phyloP scores from a whole-genome alignment of 495 filamentous ascomycete species.

The Letharia lupina region DNA sequence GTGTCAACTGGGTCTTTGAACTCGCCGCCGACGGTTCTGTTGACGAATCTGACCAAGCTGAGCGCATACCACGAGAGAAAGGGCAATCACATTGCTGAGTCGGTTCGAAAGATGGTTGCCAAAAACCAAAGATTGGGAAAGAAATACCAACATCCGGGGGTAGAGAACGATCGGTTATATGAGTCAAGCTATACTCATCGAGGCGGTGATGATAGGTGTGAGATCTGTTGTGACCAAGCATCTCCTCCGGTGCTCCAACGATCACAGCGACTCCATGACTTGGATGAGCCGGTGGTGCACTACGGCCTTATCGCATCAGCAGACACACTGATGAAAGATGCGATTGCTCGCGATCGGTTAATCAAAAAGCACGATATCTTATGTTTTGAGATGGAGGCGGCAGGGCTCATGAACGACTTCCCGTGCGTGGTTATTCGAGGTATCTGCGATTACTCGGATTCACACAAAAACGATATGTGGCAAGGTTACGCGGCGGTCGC shows the following conservation, averaged over 20 bases:
- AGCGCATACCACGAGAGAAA: constrained; percentile 24
- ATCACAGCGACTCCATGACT: constrained; percentile 18
- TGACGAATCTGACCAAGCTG: constrained; percentile 28
- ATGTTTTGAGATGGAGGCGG: no score
- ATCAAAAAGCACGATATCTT: no score
- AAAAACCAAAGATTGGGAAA: constrained; percentile 22
- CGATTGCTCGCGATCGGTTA: no score
- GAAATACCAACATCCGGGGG: constrained; percentile 18
- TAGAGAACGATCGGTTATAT: constrained; percentile 29
- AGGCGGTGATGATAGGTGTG: constrained; percentile 19
- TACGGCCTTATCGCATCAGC: no score
- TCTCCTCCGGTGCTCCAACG: constrained; percentile 22
- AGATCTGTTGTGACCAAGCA: background rate
- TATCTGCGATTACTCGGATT: constrained; percentile 37
- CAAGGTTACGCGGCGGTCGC: constrained; percentile 33
- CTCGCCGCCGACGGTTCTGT: constrained; percentile 28
- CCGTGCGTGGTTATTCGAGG: constrained; percentile 35
- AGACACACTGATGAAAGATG: no score
- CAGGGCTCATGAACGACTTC: constrained; percentile 17
- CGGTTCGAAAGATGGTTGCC: constrained; percentile 24
- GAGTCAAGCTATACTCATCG: constrained; percentile 28
- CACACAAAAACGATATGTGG: constrained; percentile 33
- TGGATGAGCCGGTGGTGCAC: constrained; percentile 10
- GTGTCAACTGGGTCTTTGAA: constrained; percentile 20
- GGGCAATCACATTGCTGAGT: constrained; percentile 16